A percentile compares a stretch with the other conserved stretches of the same genome.
phyloP scores from a whole-genome alignment of 192 early-diverging fungal genomes.

The Ambispora gerdemannii region DNA sequence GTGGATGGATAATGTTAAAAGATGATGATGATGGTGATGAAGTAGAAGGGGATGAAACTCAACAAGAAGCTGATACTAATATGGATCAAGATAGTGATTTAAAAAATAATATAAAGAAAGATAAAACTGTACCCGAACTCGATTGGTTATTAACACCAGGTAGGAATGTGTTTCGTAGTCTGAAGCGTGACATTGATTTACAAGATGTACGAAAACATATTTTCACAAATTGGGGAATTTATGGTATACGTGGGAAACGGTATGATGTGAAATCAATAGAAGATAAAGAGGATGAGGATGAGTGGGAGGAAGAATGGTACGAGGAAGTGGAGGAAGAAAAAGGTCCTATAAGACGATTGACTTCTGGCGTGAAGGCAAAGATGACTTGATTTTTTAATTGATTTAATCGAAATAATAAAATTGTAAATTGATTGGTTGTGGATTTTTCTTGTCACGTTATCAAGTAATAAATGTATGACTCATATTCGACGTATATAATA shows the following conservation, averaged over 20 bases:
- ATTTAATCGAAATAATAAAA: no score
- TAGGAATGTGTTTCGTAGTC: constrained; percentile 63
- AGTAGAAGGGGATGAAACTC: background rate
- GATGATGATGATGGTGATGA: background rate
- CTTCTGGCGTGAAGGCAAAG: no score
- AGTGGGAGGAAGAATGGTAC: background rate
- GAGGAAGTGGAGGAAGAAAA: background rate
- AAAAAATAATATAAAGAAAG: constrained; percentile 7
- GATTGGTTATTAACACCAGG: constrained; percentile 73
- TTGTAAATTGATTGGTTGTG: no score
- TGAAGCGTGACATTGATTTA: constrained; percentile 72
- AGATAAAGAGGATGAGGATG: constrained; percentile 4
- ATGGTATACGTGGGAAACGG: constrained; percentile 73
- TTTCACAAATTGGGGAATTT: constrained; percentile 77
- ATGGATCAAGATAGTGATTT: background rate
- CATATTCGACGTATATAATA: no score
- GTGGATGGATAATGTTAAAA: constrained; percentile 36
- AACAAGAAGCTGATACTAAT: constrained; percentile 26
- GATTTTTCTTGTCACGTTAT: no score
- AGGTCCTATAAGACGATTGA: no score
- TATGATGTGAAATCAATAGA: constrained; percentile 64
- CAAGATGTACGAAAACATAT: constrained; percentile 67
- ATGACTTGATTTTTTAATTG: no score
- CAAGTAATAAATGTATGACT: no score
- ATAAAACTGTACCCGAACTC: constrained; percentile 44